A percentile compares a stretch with the other conserved stretches of the same genome.
These are phyloP conservation scores for Calocybe gangraenosa DNA, from an alignment of 768 basidiomycete genomes.

Conservation along the genomic window DNA sequence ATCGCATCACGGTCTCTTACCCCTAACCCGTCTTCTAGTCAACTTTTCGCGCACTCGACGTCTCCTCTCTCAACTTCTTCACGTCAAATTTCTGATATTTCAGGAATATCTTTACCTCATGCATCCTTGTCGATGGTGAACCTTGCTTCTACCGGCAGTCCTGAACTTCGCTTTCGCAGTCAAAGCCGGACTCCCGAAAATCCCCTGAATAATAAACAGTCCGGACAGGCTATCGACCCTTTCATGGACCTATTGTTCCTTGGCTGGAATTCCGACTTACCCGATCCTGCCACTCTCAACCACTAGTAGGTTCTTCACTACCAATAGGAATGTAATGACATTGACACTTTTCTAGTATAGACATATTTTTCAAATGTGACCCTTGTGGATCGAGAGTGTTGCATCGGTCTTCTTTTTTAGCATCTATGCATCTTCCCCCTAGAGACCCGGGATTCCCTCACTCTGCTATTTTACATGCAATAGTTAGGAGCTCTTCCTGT, in stretches of 20 bases:
- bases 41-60: slow-evolving; percentile 15
- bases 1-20: slow-evolving; percentile 34
- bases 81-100: slow-evolving; percentile 23
- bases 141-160: slow-evolving; percentile 32
- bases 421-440: slow-evolving; percentile 77
- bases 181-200: slow-evolving; percentile 51
- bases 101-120: slow-evolving; percentile 41
- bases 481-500: slow-evolving; percentile 43
- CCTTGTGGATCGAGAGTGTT: slow-evolving; percentile 84
- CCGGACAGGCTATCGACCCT: slow-evolving; percentile 37
- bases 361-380: slow-evolving; percentile 85
- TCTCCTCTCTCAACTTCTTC: slow-evolving; percentile 15
- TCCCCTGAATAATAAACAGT: slow-evolving; percentile 26
- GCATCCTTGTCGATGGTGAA: slow-evolving; percentile 40
- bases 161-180: slow-evolving; percentile 36
- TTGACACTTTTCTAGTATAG: slow-evolving; percentile 49
- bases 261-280: slow-evolving; percentile 85
- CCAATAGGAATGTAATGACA: slow-evolving; percentile 1
- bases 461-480: slow-evolving; percentile 86
- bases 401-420: slow-evolving; percentile 75
- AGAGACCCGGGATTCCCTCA: slow-evolving; percentile 84
- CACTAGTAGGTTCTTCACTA: slow-evolving; percentile 63
- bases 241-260: slow-evolving; percentile 66
- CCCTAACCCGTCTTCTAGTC: slow-evolving; percentile 21
- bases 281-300: slow-evolving; percentile 65